These are phyloP conservation scores for Lentinus polychrous DNA, from an alignment of 1,284 basidiomycete genomes.

Conservation along the genomic window DNA sequence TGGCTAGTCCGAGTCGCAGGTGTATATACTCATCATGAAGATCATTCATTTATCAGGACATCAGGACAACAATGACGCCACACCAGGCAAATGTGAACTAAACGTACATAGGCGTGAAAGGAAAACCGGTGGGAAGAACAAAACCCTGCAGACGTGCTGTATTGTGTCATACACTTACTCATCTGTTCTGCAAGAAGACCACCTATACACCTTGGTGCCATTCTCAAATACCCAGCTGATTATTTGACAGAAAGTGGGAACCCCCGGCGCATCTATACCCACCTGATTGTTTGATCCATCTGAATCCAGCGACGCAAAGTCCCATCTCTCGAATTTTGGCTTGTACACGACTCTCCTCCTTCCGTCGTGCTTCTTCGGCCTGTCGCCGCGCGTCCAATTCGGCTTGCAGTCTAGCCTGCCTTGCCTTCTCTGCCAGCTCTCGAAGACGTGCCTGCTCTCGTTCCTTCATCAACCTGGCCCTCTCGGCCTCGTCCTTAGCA, in stretches of 20 bases:
- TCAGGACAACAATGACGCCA: too few species aligned
- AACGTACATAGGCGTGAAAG: too few species aligned
- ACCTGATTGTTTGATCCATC: conserved; percentile 38
- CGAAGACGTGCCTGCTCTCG: conserved; percentile 21
- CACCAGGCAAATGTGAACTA: too few species aligned
- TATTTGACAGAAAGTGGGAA: conserved; percentile 35
- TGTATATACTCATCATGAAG: too few species aligned
- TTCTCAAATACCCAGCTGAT: conserved; percentile 23
- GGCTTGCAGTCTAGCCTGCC: conserved; percentile 10
- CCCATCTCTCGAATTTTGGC: conserved; percentile 41
- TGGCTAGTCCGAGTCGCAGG: too few species aligned
- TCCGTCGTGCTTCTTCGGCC: conserved; percentile 27
- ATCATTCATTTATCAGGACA: too few species aligned
- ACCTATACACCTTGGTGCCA: too few species aligned
- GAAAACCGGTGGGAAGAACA: too few species aligned
- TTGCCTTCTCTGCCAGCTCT: conserved; percentile 22
- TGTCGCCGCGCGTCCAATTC: conserved; percentile 26
- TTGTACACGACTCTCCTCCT: conserved; percentile 32
- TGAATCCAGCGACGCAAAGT: conserved; percentile 42
- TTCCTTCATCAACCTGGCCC: conserved; percentile 20
- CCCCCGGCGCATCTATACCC: conserved; percentile 56
- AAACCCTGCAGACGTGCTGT: too few species aligned
- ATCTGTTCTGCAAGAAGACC: too few species aligned
- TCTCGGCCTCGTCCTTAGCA: conserved; percentile 14
- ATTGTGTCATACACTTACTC: too few species aligned